A percentile compares a stretch with the other conserved stretches of the same genome.
These are phyloP conservation scores for Pseudocercospora fijiensis DNA, from an alignment of 2,329 filamentous ascomycete species.

Conservation along the genomic window DNA sequence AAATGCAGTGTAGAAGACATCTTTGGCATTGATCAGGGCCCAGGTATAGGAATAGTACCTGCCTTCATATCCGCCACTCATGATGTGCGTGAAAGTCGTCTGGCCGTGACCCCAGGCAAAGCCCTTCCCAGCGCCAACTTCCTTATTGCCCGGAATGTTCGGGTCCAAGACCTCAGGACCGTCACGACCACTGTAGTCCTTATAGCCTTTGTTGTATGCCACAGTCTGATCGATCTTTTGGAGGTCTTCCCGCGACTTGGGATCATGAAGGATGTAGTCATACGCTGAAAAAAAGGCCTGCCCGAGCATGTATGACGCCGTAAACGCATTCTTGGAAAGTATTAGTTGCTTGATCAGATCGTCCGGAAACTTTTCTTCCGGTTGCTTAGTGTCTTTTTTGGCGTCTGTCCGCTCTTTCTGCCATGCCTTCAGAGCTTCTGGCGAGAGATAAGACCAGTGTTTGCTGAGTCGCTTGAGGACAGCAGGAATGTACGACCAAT, in stretches of 20 bases:
- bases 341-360: not conserved
- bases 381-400: not conserved
- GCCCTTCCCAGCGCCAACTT: constrained; percentile 4
- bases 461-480: constrained; percentile 5
- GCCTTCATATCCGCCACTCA: not conserved
- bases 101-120: not conserved
- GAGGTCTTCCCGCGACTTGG: not conserved
- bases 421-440: constrained; percentile 6
- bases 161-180: not conserved
- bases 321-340: not conserved
- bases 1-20: constrained; percentile 81
- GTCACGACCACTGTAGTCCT: not conserved
- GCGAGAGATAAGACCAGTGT: constrained; percentile 13
- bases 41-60: constrained; percentile 12
- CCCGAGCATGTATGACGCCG: not conserved
- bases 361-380: constrained; percentile 4
- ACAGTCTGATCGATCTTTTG: not conserved
- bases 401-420: constrained; percentile 1
- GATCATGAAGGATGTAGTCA: not conserved
- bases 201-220: not conserved
- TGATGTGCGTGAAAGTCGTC: constrained; percentile 4
- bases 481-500: not conserved
- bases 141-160: not conserved
- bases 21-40: constrained; percentile 73
- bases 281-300: not conserved